phyloP scores from a whole-genome alignment of 352 stramenopile genomes.

The Phytophthora pluvialis region DNA sequence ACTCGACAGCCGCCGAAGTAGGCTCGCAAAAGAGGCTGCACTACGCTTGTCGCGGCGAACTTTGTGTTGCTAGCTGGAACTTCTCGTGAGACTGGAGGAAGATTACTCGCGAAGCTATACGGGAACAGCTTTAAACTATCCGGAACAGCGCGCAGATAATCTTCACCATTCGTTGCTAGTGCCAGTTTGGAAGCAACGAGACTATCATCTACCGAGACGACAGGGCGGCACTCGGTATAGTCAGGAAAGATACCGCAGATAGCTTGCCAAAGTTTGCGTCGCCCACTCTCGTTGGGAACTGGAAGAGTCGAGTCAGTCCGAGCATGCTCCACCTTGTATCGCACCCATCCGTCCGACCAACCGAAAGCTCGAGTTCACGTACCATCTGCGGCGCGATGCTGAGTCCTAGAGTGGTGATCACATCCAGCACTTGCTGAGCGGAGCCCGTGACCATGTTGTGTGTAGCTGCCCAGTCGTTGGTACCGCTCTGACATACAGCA shows the following conservation, averaged over 20 bases:
- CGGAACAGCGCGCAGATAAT: conserved; percentile 18
- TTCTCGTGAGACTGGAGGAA: conserved; percentile 2
- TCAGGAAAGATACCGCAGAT: conserved; percentile 36
- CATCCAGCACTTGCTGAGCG: conserved; percentile 29
- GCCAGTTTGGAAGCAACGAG: conserved; percentile 30
- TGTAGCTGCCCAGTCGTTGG: conserved; percentile 37
- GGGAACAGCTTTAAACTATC: conserved; percentile 36
- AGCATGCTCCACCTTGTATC: conserved; percentile 32
- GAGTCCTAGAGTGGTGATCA: conserved; percentile 21
- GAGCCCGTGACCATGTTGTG: conserved; percentile 20
- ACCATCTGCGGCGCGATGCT: conserved; percentile 29
- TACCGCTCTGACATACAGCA: conserved; percentile 30
- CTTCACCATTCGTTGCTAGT: conserved; percentile 23
- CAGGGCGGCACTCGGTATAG: conserved; percentile 36
- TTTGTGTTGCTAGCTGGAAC: conserved; percentile 14
- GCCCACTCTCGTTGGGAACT: conserved; percentile 27
- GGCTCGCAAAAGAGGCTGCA: conserved; percentile 31
- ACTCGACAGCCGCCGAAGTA: conserved; percentile 39
- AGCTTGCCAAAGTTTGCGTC: conserved; percentile 32
- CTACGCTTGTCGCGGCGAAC: conserved; percentile 6
- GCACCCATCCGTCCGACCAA: conserved; percentile 19
- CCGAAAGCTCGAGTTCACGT: conserved; percentile 27
- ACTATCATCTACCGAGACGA: conserved; percentile 20
- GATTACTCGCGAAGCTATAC: conserved; percentile 38
- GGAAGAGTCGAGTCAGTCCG: conserved; percentile 23